phyloP scores from a whole-genome alignment of 1,284 basidiomycete species.

The Tylopilus orsonianus region DNA sequence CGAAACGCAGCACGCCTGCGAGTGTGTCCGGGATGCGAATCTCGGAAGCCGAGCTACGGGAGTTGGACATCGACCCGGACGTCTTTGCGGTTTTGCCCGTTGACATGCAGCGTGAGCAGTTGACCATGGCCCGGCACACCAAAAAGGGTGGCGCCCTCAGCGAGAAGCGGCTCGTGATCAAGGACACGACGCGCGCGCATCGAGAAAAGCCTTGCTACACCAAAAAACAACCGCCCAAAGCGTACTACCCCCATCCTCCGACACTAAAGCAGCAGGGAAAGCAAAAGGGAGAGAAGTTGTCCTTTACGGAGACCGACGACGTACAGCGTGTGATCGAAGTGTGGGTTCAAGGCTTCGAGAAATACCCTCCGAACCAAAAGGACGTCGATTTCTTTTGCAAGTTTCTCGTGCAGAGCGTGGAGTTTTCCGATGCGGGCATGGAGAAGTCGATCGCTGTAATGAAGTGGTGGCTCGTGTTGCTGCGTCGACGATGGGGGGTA shows the following conservation, averaged over 20 bases:
- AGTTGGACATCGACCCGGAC: conserved; percentile 68
- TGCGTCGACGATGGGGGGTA: conserved; percentile 56
- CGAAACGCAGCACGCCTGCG: conserved; percentile 26
- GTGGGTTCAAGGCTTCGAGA: conserved; percentile 68
- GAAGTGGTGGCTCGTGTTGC: conserved; percentile 75
- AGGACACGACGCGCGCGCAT: conserved; percentile 38
- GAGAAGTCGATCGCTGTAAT: conserved; percentile 68
- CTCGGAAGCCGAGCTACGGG: conserved; percentile 52
- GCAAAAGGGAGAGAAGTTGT: conserved; percentile 50
- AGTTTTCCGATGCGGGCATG: conserved; percentile 61
- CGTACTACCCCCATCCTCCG: conserved; percentile 46
- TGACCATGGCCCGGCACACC: conserved; percentile 53
- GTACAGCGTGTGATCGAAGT: conserved; percentile 65
- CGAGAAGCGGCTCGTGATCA: conserved; percentile 47
- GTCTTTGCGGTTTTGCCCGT: conserved; percentile 67
- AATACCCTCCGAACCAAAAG: conserved; percentile 59
- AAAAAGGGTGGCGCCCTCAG: conserved; percentile 44
- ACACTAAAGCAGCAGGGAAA: conserved; percentile 55
- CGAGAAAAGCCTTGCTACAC: conserved; percentile 23
- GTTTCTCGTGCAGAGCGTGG: conserved; percentile 67
- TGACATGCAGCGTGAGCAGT: conserved; percentile 71
- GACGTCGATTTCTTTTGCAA: conserved; percentile 73
- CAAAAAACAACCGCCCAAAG: conserved; percentile 50
- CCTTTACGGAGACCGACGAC: conserved; percentile 62
- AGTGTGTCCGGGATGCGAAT: conserved; percentile 30